Evolutionary conservation across 129 eudicot species (phyloP), one percentile per base, ranked within the genome.

Genomic region (Lactuca saligna): DNA sequence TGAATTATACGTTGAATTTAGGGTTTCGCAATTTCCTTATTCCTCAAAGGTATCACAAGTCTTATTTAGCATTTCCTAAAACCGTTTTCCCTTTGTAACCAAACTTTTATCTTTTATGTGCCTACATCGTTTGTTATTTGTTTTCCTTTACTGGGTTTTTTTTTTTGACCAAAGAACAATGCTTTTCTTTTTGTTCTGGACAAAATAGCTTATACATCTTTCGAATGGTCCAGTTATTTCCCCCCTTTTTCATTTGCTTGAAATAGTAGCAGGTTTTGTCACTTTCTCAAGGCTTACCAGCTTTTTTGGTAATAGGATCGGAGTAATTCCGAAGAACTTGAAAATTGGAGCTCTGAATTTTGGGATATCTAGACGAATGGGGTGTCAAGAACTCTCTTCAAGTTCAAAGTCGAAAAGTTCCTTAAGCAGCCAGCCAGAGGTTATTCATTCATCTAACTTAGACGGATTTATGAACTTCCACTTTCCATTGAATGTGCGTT

Each of bases 1-100:
- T 79, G 79, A 68, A 68, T 8, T 80, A 34, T 17, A 44, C 79
- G 2, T 62, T 74, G 0, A 54, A 20, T 68, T 74, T 79, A 68
- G 79, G 83, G 80, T 63, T 68, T 55, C 79, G 41, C 4, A 62
- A 8, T 68, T 68, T 68, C 57, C 31, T 55, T 8, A 55, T 25
- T 39, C 65, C 74, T 54, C 34, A 54, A 8, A 79, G 83, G 83
- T 78, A 66, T 58, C 59, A 25, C 74, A 60, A 8, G 46, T 55
- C 58, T 64, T 51, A 54, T 10, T 37, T 70, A 7, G 16, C 33
- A 34, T 7, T 70, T 34, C 8, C 62, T 7, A 33, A 10, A 13
- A 4, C 25, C 3, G n/a, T 69, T 63, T 63, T 46, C 11, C 66
- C 29, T 64, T 59, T 12, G n/a, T 20, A 32, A 64, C 31, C 25